phyloP scores from a whole-genome alignment of 495 filamentous ascomycete genomes.

The Talaromyces thailandensis region DNA sequence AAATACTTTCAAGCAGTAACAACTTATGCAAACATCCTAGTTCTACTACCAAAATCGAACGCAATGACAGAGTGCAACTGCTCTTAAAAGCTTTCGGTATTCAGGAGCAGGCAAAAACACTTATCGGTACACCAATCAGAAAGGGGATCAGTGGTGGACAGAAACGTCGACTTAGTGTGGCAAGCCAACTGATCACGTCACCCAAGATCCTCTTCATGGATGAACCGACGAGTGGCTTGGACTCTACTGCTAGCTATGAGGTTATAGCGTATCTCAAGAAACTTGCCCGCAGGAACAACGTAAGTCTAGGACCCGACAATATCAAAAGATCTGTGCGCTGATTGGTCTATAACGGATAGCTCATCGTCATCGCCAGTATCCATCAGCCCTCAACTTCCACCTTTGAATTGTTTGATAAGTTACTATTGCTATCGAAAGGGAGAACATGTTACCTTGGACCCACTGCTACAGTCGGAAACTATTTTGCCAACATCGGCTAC shows the following conservation, averaged over 20 bases:
- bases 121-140: slow-evolving; percentile 70
- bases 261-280: slow-evolving; percentile 56
- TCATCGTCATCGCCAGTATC: slow-evolving; percentile 69
- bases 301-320: slow-evolving; percentile 17
- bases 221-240: slow-evolving; percentile 73
- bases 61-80: slow-evolving; percentile 42
- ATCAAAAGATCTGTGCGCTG: not conserved
- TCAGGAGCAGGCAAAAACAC: slow-evolving; percentile 49
- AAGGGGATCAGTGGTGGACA: slow-evolving; percentile 78
- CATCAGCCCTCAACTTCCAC: slow-evolving; percentile 74
- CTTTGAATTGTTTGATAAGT: slow-evolving; percentile 70
- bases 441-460: slow-evolving; percentile 61
- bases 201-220: slow-evolving; percentile 76
- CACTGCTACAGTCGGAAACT: slow-evolving; percentile 36
- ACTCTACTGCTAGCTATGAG: slow-evolving; percentile 60
- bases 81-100: slow-evolving; percentile 56
- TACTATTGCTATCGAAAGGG: slow-evolving; percentile 63
- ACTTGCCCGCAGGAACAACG: slow-evolving; percentile 57
- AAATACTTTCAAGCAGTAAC: not conserved
- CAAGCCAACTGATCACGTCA: slow-evolving; percentile 67
- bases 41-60: slow-evolving; percentile 34
- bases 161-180: slow-evolving; percentile 68
- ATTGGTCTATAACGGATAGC: slow-evolving; percentile 25
- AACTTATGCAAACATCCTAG: slow-evolving; percentile 11
- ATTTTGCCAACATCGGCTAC: slow-evolving; percentile 51